Percentiles rank a stretch among this genome's conserved stretches.
Conservation (phyloP, 2,329 filamentous ascomycete genomes). For the Exophiala lecanii-corni region DNA sequence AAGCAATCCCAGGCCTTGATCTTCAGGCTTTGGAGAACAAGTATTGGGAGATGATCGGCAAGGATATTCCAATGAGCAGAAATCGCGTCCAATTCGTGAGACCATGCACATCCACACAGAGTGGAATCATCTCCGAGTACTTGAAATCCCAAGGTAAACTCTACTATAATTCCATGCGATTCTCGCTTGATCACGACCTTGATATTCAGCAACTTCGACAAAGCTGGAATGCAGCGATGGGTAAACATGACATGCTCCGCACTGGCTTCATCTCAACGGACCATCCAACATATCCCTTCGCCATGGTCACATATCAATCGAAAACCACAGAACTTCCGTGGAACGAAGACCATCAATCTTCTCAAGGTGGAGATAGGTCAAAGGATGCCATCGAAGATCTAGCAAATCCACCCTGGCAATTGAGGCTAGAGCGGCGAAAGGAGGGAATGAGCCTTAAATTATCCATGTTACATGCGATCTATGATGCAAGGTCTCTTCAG, state of each 20-base stretch:
- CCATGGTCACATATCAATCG: conserved; percentile 63
- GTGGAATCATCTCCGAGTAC: conserved; percentile 73
- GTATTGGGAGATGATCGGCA: conserved; percentile 29
- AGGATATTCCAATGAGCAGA: conserved; percentile 9
- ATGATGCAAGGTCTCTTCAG: conserved; percentile 73
- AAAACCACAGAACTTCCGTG: conserved; percentile 37
- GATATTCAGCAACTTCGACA: conserved; percentile 40
- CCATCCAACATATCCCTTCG: conserved; percentile 59
- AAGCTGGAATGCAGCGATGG: conserved; percentile 57
- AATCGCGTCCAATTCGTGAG: conserved; percentile 54
- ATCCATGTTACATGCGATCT: conserved; percentile 73
- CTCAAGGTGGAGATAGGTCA: background rate
- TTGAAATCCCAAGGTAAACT: conserved; percentile 59
- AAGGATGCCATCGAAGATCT: conserved; percentile 2
- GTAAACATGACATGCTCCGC: conserved; percentile 66
- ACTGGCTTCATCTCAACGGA: conserved; percentile 66
- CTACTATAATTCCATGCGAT: conserved; percentile 71
- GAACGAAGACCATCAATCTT: conserved; percentile 25
- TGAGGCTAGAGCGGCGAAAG: conserved; percentile 44
- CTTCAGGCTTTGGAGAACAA: conserved; percentile 49
- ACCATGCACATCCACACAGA: conserved; percentile 76
- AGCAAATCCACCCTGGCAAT: conserved; percentile 53
- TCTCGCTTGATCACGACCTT: conserved; percentile 44
- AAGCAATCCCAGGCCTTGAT: conserved; percentile 35
- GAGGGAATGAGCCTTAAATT: conserved; percentile 39